phyloP scores from a whole-genome alignment of 352 stramenopile genomes.

The Globisporangium perplexum region DNA sequence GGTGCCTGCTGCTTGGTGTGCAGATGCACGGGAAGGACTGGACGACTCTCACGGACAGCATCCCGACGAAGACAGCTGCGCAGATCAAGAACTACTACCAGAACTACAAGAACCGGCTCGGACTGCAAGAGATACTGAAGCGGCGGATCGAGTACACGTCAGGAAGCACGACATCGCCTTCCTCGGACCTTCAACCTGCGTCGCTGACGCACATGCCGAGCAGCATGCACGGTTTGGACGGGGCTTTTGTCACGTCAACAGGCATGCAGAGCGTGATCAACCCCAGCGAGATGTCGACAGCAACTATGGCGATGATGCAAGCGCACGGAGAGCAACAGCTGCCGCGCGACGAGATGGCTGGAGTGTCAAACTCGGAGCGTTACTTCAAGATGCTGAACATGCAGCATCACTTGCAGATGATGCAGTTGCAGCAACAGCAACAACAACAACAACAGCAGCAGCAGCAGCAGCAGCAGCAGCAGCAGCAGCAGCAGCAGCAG shows the following conservation, averaged over 20 bases:
- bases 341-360: conserved; percentile 36
- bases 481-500: conserved; percentile 79
- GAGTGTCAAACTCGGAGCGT: conserved; percentile 52
- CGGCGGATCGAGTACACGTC: conserved; percentile 50
- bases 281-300: conserved; percentile 9
- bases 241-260: conserved; percentile 1
- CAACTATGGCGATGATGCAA: conserved; percentile 27
- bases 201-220: conserved; percentile 3
- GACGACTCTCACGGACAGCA: conserved; percentile 79
- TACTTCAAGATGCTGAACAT: conserved; percentile 85
- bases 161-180: conserved; percentile 1
- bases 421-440: conserved; percentile 79
- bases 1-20: conserved; percentile 7
- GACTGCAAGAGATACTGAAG: conserved; percentile 85
- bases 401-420: conserved; percentile 84
- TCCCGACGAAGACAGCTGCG: conserved; percentile 84
- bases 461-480: conserved; percentile 65
- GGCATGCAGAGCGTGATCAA: conserved; percentile 8
- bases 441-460: conserved; percentile 41
- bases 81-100: conserved; percentile 94
- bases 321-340: conserved; percentile 23
- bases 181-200: conserved; percentile 13
- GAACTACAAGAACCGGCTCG: conserved; percentile 91
- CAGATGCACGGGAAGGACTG: conserved; percentile 87
- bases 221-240: conserved; percentile 1